These are phyloP conservation scores for Paramecium tetraurelia DNA, from an alignment of 73 alveolate species.

Conservation along the genomic window DNA sequence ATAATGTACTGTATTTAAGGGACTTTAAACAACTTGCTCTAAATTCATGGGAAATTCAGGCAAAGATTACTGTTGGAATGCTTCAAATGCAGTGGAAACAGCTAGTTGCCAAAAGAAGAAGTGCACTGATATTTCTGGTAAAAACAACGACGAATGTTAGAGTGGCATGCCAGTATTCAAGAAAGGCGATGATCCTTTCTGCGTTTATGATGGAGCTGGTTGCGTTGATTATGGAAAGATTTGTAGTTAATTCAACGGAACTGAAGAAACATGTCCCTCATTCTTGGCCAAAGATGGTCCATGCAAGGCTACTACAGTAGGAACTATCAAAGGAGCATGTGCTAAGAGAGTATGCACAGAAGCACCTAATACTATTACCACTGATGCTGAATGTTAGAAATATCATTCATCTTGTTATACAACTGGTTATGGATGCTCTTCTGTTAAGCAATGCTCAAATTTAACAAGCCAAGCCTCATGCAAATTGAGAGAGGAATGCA, in stretches of 20 bases:
- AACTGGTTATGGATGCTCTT: slow-evolving; percentile 29
- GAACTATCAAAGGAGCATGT: not conserved
- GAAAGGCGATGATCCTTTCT: not conserved
- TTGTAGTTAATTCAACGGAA: not conserved
- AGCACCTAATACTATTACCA: not conserved
- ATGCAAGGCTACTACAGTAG: not conserved
- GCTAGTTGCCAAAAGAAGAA: not conserved
- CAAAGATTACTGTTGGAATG: not conserved
- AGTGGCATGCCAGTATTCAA: not conserved
- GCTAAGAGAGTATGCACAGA: not conserved
- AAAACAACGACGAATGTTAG: not conserved
- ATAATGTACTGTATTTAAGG: not conserved
- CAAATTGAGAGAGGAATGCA: not conserved
- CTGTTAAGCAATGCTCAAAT: not conserved
- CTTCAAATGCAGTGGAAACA: not conserved
- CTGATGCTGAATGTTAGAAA: not conserved
- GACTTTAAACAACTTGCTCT: not conserved
- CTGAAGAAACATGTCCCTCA: not conserved
- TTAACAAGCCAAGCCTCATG: not conserved
- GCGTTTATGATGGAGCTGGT: not conserved
- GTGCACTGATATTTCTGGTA: not conserved
- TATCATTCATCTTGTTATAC: not conserved
- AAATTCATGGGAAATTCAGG: not conserved
- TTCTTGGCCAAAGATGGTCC: not conserved
- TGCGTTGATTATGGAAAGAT: not conserved